Base-by-base conservation (phyloP, 208 protist genomes). In the Angomonas deanei region DNA sequence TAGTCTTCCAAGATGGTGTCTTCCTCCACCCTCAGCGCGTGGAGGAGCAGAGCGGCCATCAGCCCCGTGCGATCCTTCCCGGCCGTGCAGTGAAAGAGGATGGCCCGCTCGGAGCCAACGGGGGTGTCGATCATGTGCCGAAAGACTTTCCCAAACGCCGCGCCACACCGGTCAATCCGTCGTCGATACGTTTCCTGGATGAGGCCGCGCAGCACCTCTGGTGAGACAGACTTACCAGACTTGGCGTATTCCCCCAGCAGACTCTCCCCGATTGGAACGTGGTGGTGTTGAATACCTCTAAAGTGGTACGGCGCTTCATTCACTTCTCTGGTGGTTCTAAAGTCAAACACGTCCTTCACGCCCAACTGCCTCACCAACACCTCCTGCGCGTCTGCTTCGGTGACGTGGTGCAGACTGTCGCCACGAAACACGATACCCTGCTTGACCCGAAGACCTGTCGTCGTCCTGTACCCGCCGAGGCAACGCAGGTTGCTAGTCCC, bases 21-120 rank as follows among this genome's bases (percentile, higher is more conserved):
- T 26, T 50, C 39, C 3, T 74, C 60, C 10, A 84, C 74, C 30
- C 58, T 63, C 5, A 82, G 64, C 1, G 70, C 1, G 23, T 61
- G 55, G 28, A 84, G 72, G 0, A 88, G 26, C 27, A 82, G 52
- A 15, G 74, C 72, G 4, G 73, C 67, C 49, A 60, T 67, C 10
- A 67, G 56, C 0, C 75, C 77, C 1, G 82, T 88, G 6, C 72
- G 64, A 59, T 82, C 82, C 55, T 84, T 88, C 36, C 81, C 81
- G 0, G 81, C 75, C 17, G 77, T 80, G 67, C 81, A 82, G 69
- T 82, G 71, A 17, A 84, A 83, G 0, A 84, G 36, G 17, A 88
- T 53, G 8, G 66, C 58, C 47, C 62, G 48, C 47, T 52, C 46
- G 2, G 59, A 48, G n/a, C n/a, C n/a, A n/a, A n/a, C n/a, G n/a